Conservation (phyloP, 805 yeast species). For the Yarrowia sp. region DNA sequence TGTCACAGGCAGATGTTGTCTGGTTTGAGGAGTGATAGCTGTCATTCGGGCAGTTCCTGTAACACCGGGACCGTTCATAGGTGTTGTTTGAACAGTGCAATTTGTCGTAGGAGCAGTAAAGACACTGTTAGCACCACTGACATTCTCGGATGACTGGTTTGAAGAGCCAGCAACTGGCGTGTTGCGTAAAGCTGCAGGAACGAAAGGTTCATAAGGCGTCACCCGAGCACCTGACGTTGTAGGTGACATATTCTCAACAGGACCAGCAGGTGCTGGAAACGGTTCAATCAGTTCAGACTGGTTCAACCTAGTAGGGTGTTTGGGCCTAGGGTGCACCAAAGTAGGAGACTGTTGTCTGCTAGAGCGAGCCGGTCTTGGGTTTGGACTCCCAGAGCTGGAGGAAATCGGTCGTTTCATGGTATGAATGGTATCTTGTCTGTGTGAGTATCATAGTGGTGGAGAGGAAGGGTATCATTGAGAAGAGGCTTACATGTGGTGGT, state of each 20-base stretch:
- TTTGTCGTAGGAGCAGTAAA: neutral
- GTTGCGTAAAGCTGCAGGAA: neutral
- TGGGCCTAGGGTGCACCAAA: neutral
- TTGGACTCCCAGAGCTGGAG: neutral
- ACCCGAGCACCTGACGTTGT: too few species aligned
- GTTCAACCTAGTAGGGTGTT: slow-evolving; percentile 1
- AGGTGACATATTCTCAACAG: neutral
- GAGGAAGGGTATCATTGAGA: neutral
- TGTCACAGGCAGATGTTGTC: neutral
- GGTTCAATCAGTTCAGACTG: neutral
- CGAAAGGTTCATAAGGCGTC: neutral
- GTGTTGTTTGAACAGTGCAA: neutral
- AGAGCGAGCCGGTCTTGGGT: neutral
- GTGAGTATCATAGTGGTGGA: neutral
- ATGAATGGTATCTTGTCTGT: neutral
- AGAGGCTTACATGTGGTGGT: too few species aligned
- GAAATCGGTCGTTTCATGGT: slow-evolving; percentile 2
- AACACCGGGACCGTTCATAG: neutral
- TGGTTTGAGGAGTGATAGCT: neutral
- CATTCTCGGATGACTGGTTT: neutral
- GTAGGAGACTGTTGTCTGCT: neutral
- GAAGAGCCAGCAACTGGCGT: neutral
- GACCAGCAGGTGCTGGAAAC: neutral
- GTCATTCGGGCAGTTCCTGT: neutral
- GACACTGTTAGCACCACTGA: neutral